phyloP scores from a whole-genome alignment of 2,329 filamentous ascomycete genomes.

The Ophiocordyceps camponoti-leonardi region DNA sequence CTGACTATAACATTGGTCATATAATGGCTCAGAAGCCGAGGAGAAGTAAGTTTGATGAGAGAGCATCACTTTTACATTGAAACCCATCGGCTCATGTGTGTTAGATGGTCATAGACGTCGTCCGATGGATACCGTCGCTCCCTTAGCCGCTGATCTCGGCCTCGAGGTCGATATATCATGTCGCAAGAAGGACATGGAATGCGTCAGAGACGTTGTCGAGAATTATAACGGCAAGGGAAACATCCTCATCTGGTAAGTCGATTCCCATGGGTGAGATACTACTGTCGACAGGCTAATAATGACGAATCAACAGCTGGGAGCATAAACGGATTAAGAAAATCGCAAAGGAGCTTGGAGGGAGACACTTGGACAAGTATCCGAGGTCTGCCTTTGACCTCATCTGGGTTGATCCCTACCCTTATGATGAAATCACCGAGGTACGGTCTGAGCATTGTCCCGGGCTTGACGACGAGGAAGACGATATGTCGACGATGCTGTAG shows the following conservation, averaged over 20 bases:
- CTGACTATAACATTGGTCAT: constrained; percentile 35
- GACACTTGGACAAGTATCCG: constrained; percentile 31
- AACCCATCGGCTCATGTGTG: fast-evolving
- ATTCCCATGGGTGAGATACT: no score
- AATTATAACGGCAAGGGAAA: constrained; percentile 32
- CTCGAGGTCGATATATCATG: constrained; percentile 37
- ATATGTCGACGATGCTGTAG: not conserved
- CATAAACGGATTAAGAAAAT: constrained; percentile 35
- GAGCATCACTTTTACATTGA: not conserved
- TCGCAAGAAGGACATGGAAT: constrained; percentile 34
- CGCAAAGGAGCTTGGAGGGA: constrained; percentile 30
- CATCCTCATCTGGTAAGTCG: constrained; percentile 33
- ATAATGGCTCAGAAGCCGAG: constrained; percentile 41
- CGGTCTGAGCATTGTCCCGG: constrained; percentile 36
- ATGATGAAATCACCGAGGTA: constrained; percentile 23
- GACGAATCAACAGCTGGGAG: constrained; percentile 35
- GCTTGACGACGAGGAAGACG: constrained; percentile 19
- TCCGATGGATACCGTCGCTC: constrained; percentile 38
- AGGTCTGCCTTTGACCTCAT: constrained; percentile 34
- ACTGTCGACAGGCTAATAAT: no score
- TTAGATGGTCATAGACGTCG: constrained; percentile 32
- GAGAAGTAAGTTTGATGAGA: constrained; percentile 13
- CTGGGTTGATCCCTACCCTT: constrained; percentile 37
- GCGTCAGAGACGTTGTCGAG: constrained; percentile 32
- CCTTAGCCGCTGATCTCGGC: constrained; percentile 36